Base-by-base conservation (phyloP, 2,329 filamentous ascomycete genomes). In the Microdochium nivale region DNA sequence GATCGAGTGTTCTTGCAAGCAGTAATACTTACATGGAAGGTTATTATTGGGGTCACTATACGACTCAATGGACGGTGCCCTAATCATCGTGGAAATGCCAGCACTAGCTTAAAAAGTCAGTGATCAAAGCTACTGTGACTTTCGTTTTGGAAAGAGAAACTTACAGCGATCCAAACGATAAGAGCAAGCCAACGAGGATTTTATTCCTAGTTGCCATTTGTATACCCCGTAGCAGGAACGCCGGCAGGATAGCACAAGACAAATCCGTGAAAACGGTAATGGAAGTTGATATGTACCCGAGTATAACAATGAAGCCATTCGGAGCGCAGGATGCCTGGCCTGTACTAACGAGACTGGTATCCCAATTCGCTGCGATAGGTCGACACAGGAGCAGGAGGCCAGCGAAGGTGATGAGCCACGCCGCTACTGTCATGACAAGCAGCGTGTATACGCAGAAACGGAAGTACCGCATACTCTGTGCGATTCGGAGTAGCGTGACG, bases 231-330 rank as follows among this genome's bases (percentile, higher is more conserved):
- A 68, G 53, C 16, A 68, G 59, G 3, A 66, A 48, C 2, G 60
- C 66, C 0, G 65, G 65, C 7, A 68, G 54, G 1, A 68, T 53
- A 0, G 62, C 62, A 9, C 61, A 60, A 9, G 62, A 63, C 48
- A 65, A 13, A 48, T 68, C 65, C n/a, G 65, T 68, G 2, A 61
- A 52, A 25, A 68, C 65, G 7, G 65, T 64, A 5, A 59, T 59
- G 16, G 57, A 61, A 2, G 65, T 67, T 1, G 65, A 62, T 5
- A 61, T 64, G 49, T 67, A 52, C 13, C 49, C 52, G 27, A 62
- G 33, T n/a, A 53, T 59, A 24, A 62, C 56, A 44, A 64, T 59
- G 14, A 56, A 54, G 5, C 59, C 54, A 40, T 57, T 56, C 3
- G 55, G 49, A 0, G 52, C 54, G 50, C 62, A 62, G 11, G 10